These are phyloP conservation scores for Candida tetrigidarum DNA, from an alignment of 1,139 yeast species.

Conservation along the genomic window DNA sequence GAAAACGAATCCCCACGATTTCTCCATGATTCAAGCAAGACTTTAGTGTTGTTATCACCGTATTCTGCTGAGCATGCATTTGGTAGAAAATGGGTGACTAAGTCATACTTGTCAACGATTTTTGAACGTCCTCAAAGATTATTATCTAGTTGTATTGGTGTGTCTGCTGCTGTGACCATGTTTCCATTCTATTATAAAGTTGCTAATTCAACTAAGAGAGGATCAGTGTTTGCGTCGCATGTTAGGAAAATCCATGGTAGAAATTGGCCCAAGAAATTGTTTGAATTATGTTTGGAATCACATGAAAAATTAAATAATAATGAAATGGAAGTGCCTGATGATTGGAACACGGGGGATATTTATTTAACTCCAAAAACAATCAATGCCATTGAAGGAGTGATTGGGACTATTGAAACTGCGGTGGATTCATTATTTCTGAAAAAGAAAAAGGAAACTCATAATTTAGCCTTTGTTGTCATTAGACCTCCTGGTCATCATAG, in stretches of 20 bases:
- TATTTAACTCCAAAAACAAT: constrained; percentile 71
- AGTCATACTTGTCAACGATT: constrained; percentile 66
- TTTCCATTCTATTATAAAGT: constrained; percentile 65
- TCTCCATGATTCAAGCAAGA: constrained; percentile 48
- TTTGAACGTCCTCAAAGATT: constrained; percentile 87
- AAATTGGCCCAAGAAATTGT: constrained; percentile 68
- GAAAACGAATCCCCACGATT: constrained; percentile 53
- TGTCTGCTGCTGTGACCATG: constrained; percentile 76
- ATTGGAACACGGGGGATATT: constrained; percentile 87
- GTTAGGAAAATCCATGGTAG: constrained; percentile 77
- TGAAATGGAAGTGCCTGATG: constrained; percentile 74
- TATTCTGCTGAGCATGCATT: constrained; percentile 69
- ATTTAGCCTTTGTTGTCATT: constrained; percentile 68
- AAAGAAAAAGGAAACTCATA: constrained; percentile 36
- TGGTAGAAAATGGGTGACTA: constrained; percentile 78
- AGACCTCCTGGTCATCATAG: constrained; percentile 93
- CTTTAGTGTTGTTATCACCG: constrained; percentile 61
- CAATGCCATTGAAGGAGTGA: constrained; percentile 76
- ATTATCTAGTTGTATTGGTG: constrained; percentile 75
- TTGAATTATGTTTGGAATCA: constrained; percentile 63
- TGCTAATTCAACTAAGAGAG: constrained; percentile 49
- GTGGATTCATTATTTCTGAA: constrained; percentile 58
- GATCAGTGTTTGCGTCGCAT: constrained; percentile 57
- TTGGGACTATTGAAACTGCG: constrained; percentile 79
- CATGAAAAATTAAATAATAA: constrained; percentile 57